Base-by-base conservation (phyloP, 2,329 filamentous ascomycete species). In the Pyrenochaeta sp. region DNA sequence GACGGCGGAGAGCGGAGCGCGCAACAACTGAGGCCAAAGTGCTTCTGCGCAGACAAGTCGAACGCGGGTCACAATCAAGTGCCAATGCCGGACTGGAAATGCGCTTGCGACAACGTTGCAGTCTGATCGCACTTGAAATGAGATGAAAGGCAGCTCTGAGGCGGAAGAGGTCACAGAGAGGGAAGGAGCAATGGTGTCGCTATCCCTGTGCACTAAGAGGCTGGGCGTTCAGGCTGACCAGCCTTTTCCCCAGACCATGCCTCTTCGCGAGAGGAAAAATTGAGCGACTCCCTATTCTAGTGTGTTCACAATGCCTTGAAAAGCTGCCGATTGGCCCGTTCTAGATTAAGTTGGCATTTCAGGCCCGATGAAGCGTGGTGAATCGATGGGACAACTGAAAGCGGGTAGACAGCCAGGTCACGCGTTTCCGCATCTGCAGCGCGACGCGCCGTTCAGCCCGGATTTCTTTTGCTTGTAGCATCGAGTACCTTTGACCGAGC, bases 1-100 rank as follows among this genome's bases (percentile, higher is more conserved):
- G 41, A 48, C 42, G 39, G 41, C 43, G 55, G 51, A 35, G 35
- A 43, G 41, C 38, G 49, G n/a, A n/a, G n/a, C 46, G 60, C 57
- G 55, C 45, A 44, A 51, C 30, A n/a, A 48, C 31, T 23, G 34
- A 42, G 38, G 43, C 51, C 39, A 48, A 32, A 34, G 29, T 37
- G 29, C 30, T 42, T 21, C 23, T 34, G 46, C 44, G 48, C 43
- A 38, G 48, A 30, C 31, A 42, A 44, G 44, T 39, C 32, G 31
- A 36, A 20, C 24, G 34, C 19, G 29, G 17, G 30, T 42, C 39
- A 44, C 48, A 38, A 44, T 40, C 20, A 48, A 43, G 44, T 29
- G 44, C 19, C 32, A 37, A 30, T 35, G 35, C 13, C 29, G 35
- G 44, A 27, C 23, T 30, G 34, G n/a, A 14, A 30, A 8, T 23